Evolutionary conservation across 2,329 filamentous ascomycete genomes (phyloP).

Genomic region (Penicillium sp.): DNA sequence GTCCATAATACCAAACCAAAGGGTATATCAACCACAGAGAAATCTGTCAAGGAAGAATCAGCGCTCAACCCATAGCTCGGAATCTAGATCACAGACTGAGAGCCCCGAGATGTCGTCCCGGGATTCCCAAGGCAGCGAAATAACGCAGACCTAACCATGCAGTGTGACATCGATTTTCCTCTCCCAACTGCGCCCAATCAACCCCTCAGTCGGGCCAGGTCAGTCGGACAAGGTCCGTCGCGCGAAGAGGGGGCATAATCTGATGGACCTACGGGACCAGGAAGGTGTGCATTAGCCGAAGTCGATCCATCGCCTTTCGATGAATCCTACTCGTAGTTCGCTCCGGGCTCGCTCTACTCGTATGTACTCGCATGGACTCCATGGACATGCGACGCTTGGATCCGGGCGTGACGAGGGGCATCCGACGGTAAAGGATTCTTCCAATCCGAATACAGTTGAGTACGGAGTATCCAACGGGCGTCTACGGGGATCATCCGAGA

Average conservation of each 20-base stretch:
- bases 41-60: neutral
- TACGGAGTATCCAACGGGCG: neutral
- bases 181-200: neutral
- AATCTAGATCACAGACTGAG: neutral
- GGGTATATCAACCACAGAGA: neutral
- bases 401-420: neutral
- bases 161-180: slow-evolving; percentile 2
- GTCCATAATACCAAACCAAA: neutral
- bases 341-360: neutral
- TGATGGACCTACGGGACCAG: neutral
- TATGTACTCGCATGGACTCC: neutral
- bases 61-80: neutral
- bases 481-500: neutral
- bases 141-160: neutral
- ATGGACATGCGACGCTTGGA: neutral
- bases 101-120: neutral
- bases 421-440: neutral
- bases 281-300: neutral
- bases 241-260: neutral
- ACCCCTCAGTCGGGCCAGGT: neutral
- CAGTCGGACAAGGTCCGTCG: neutral
- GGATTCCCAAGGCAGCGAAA: neutral
- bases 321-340: neutral
- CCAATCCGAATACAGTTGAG: neutral
- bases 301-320: neutral